Evolutionary conservation across 1,139 yeast species (phyloP).

Genomic region (Hemisphaericaspora subhashii): DNA sequence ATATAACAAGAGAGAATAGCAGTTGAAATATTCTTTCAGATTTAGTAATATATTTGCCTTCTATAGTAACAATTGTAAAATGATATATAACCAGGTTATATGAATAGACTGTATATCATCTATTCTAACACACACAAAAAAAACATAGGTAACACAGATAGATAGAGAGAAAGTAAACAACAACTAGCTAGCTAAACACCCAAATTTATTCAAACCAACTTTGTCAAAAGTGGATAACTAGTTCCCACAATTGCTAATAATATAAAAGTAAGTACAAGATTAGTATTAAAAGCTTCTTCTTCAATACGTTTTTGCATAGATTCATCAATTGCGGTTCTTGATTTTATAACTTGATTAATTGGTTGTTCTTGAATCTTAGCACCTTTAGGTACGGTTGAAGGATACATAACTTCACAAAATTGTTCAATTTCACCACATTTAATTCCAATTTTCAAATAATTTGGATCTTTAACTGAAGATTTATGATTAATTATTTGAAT

Average conservation of each 20-base stretch:
- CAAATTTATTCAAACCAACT: neutral
- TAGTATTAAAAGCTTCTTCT: slow-evolving; percentile 29
- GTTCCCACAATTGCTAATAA: slow-evolving; percentile 8
- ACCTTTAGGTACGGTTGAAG: slow-evolving; percentile 41
- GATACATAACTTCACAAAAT: slow-evolving; percentile 74
- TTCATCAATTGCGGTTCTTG: slow-evolving; percentile 33
- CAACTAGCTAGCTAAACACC: no score
- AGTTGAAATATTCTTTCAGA: no score
- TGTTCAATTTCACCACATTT: slow-evolving; percentile 87
- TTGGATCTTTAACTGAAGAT: slow-evolving; percentile 80
- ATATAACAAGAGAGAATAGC: no score
- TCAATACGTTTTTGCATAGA: slow-evolving; percentile 26
- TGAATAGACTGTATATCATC: no score
- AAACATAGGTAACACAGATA: neutral
- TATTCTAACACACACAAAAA: no score
- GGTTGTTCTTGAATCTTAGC: slow-evolving; percentile 22
- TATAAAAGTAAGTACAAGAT: slow-evolving; percentile 14
- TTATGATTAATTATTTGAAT: slow-evolving; percentile 75
- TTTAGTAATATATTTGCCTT: no score
- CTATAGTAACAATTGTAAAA: no score
- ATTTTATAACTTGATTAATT: slow-evolving; percentile 26
- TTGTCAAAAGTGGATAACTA: slow-evolving; percentile 4
- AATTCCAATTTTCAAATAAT: slow-evolving; percentile 80
- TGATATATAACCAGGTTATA: no score
- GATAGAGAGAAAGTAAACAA: no score